Evolutionary conservation across 768 basidiomycete genomes (phyloP).

Genomic region (Kwoniella europaea): DNA sequence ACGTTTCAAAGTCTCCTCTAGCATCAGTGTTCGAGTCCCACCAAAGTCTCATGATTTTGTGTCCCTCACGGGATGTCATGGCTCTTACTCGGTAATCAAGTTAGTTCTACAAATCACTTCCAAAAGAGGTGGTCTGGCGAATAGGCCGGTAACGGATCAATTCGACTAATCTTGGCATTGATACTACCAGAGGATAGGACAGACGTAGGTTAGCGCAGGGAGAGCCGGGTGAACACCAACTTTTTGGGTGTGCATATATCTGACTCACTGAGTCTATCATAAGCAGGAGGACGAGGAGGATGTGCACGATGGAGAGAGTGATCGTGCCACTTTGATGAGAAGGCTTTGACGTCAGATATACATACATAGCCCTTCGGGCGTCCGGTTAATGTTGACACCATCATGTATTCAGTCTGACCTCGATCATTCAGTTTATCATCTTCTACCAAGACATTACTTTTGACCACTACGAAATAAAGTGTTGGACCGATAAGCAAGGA

Average conservation of each 20-base stretch:
- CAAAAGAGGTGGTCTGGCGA: slow-evolving; percentile 24
- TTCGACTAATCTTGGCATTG: slow-evolving; percentile 50
- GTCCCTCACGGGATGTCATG: slow-evolving; percentile 14
- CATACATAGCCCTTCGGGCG: not conserved
- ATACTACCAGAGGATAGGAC: slow-evolving; percentile 51
- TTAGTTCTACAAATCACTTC: slow-evolving; percentile 33
- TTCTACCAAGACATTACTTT: too few species aligned
- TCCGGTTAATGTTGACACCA: not conserved
- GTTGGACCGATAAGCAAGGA: not conserved
- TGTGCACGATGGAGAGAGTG: not conserved
- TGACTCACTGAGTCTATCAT: not conserved
- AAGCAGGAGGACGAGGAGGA: not conserved
- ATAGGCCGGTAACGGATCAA: slow-evolving; percentile 56
- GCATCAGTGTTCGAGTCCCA: slow-evolving; percentile 55
- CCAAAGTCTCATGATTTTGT: slow-evolving; percentile 43
- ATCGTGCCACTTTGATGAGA: not conserved
- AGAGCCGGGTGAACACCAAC: slow-evolving; percentile 54
- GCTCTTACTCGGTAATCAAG: slow-evolving; percentile 50
- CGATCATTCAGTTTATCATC: too few species aligned
- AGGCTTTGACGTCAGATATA: not conserved
- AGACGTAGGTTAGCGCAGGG: slow-evolving; percentile 49
- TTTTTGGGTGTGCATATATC: slow-evolving; percentile 32
- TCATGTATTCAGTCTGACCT: too few species aligned
- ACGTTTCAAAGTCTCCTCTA: slow-evolving; percentile 48
- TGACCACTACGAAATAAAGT: too few species aligned